These are phyloP conservation scores for Sugiyamaella xylanicola DNA, from an alignment of 1,139 yeast genomes.

Conservation along the genomic window DNA sequence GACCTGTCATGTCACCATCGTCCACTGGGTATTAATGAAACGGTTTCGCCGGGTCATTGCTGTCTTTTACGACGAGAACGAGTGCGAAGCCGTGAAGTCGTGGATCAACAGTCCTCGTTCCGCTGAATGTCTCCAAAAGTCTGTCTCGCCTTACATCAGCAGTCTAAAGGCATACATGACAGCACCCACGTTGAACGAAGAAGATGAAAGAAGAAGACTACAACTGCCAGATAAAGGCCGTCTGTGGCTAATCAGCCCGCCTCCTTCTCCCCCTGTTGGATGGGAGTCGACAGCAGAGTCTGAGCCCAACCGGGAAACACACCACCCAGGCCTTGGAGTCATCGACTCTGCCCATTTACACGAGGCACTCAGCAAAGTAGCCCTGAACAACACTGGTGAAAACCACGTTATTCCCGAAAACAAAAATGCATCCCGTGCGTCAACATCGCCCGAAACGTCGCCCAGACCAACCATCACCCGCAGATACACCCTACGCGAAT, in stretches of 20 bases:
- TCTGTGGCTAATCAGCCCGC: slow-evolving; percentile 48
- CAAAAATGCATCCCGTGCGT: neutral
- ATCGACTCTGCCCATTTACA: slow-evolving; percentile 9
- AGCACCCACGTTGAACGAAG: slow-evolving; percentile 10
- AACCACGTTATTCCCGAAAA: neutral
- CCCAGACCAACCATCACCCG: slow-evolving; percentile 26
- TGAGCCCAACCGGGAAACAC: slow-evolving; percentile 42
- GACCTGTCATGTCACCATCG: slow-evolving; percentile 22
- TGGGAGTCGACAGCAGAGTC: slow-evolving; percentile 45
- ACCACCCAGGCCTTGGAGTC: slow-evolving; percentile 27
- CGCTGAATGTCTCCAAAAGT: slow-evolving; percentile 1
- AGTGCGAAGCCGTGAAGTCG: slow-evolving; percentile 37
- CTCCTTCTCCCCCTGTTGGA: slow-evolving; percentile 49
- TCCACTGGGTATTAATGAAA: slow-evolving; percentile 43
- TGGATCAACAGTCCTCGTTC: slow-evolving; percentile 17
- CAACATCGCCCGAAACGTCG: slow-evolving; percentile 1
- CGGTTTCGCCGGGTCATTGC: slow-evolving; percentile 43
- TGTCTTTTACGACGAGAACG: slow-evolving; percentile 37
- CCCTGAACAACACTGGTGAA: neutral
- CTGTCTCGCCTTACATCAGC: slow-evolving; percentile 12
- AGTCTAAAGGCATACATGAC: slow-evolving; percentile 14
- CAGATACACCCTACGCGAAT: slow-evolving; percentile 33
- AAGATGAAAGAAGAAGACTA: slow-evolving; percentile 31
- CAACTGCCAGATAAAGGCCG: slow-evolving; percentile 46
- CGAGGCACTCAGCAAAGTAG: slow-evolving; percentile 11